Conservation (phyloP, 139 green algal species). For the Medakamo hakoo region DNA sequence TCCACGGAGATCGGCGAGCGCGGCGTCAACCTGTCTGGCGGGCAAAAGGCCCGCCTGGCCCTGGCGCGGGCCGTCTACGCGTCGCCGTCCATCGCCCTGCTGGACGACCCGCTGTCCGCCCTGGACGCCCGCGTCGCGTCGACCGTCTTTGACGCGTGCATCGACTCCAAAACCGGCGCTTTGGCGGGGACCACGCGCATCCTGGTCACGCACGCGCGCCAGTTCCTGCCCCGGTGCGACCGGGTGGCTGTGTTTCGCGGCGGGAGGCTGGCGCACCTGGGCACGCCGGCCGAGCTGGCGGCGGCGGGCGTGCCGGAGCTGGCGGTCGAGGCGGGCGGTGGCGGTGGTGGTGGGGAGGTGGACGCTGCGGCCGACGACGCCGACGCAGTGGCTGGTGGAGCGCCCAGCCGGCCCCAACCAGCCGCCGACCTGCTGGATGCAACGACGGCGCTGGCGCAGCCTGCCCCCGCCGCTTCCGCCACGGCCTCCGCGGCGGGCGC, state of each 20-base stretch:
- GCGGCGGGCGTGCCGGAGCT: conserved; percentile 26
- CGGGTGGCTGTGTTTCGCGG: conserved; percentile 49
- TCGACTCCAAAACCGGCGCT: conserved; percentile 41
- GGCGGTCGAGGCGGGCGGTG: neutral
- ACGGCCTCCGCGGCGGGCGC: neutral
- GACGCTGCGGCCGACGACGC: conserved; percentile 19
- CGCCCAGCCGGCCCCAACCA: neutral
- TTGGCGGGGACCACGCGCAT: conserved; percentile 49
- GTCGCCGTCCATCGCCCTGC: conserved; percentile 37
- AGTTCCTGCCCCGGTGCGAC: conserved; percentile 70
- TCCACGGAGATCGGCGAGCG: conserved; percentile 71
- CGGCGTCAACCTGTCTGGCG: conserved; percentile 70
- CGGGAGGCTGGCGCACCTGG: conserved; percentile 32
- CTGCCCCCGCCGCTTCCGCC: neutral
- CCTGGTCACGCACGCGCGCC: conserved; percentile 76
- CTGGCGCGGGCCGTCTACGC: conserved; percentile 63
- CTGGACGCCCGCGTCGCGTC: conserved; percentile 66
- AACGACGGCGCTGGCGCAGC: neutral
- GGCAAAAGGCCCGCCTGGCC: conserved; percentile 58
- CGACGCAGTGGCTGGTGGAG: neutral
- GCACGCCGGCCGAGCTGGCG: conserved; percentile 35
- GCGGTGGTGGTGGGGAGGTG: conserved; percentile 1
- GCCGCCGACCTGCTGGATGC: neutral
- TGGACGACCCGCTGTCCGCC: conserved; percentile 76
- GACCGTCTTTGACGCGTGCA: conserved; percentile 46